Evolutionary conservation across 345 rosid genomes (phyloP).

Genomic region (Hirschfeldia incana): DNA sequence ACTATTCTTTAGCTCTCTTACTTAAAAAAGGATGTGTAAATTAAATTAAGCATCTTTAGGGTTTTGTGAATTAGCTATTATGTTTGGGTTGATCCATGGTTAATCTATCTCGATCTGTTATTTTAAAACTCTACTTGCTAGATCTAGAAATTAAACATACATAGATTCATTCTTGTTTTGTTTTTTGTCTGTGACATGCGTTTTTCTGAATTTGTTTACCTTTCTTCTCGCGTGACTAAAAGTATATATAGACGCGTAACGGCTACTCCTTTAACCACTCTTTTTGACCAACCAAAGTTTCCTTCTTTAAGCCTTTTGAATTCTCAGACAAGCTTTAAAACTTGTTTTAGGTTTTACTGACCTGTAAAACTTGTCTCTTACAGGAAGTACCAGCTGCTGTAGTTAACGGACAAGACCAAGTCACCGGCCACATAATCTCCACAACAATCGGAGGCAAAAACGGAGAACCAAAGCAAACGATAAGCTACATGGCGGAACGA

Average conservation of each 20-base stretch:
- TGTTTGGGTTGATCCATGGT: not conserved
- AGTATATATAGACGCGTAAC: slow-evolving; percentile 17
- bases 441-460: slow-evolving; percentile 91
- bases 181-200: not conserved
- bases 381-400: slow-evolving; percentile 78
- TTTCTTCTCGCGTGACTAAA: slow-evolving; percentile 23
- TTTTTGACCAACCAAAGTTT: slow-evolving; percentile 19
- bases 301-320: not conserved
- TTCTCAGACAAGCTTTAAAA: too few relatives aligned
- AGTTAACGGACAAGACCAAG: slow-evolving; percentile 68
- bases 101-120: not conserved
- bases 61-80: slow-evolving; percentile 6
- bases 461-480: slow-evolving; percentile 92
- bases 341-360: not conserved
- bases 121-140: slow-evolving; percentile 11
- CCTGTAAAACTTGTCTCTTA: slow-evolving; percentile 24
- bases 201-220: not conserved
- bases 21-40: not conserved
- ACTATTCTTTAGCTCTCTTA: slow-evolving; percentile 1
- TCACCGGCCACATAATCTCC: slow-evolving; percentile 86
- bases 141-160: slow-evolving; percentile 19
- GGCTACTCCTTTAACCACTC: slow-evolving; percentile 22
- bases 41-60: slow-evolving; percentile 13
- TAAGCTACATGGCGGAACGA: slow-evolving; percentile 94
- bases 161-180: slow-evolving; percentile 1